Evolutionary conservation across 768 basidiomycete species (phyloP), one percentile per base, ranked within the genome.

Genomic region (Kwoniella pini): DNA sequence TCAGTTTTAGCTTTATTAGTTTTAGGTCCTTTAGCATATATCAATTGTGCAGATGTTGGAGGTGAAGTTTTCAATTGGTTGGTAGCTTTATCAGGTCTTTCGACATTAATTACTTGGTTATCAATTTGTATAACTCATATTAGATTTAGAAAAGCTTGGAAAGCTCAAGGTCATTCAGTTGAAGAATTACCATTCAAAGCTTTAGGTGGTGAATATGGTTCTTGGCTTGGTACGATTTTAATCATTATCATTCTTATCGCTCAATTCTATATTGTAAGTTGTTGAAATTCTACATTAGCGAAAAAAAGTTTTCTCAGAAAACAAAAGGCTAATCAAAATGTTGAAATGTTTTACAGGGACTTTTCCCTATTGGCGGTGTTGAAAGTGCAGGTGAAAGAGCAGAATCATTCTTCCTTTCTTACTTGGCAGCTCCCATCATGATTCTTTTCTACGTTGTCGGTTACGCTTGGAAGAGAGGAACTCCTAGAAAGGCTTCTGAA

Each of bases 81-180:
- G 10, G 78, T 86, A 50, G 85, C 86, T 64, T 78, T 87, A 52
- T 85, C 84, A 7, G 86, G 87, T 40, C 84, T 88, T 44, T 86
- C 84, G 1, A 84, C 85, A 1, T 79, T 88, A 49, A 82, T 88
- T 60, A 85, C 86, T 40, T 88, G 87, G 87, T 83, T 82, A 24
- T 82, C 83, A 27, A 84, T 87, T 60, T 67, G 31, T 62, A 60
- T 71, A 21, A 67, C 62, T 54, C 67, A 74, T 84, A 70, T 87
- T 33, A 84, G 86, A 28, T 88, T 89, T 80, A 82, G 86, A 22
- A 67, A 72, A n/a, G 87, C 85, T 3, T 88, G 85, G 80, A 75
- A 70, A 43, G 82, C 81, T 0, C 85, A 85, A 49, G 83, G 83
- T 19, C 80, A 83, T 57, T 68, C 76, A 1, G 75, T 85, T 9